Conservation (phyloP, 129 eudicot species). For the Chrysanthemum seticuspe region DNA sequence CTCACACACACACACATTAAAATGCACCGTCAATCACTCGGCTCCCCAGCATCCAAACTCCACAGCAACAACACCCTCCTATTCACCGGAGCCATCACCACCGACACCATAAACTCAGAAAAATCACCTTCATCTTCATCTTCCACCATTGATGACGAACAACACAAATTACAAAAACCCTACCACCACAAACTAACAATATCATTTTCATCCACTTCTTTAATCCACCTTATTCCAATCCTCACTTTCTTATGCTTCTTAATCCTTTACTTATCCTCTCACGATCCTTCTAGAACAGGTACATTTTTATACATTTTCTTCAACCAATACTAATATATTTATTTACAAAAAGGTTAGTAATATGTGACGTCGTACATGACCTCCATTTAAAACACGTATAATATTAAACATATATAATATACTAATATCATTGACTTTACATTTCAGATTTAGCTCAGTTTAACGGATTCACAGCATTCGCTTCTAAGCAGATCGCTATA, state of each 20-base stretch:
- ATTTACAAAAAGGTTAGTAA: too few relatives aligned
- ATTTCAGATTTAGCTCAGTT: slow-evolving; percentile 40
- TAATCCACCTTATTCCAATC: slow-evolving; percentile 36
- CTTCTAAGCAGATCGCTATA: slow-evolving; percentile 23
- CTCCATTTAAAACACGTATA: too few relatives aligned
- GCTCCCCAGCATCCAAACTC: slow-evolving; percentile 40
- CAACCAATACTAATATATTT: not conserved
- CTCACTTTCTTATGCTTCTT: slow-evolving; percentile 41
- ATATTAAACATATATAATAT: too few relatives aligned
- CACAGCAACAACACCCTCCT: slow-evolving; percentile 22
- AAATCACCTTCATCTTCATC: slow-evolving; percentile 20
- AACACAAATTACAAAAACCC: slow-evolving; percentile 33
- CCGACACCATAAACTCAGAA: slow-evolving; percentile 31
- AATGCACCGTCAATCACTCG: slow-evolving; percentile 50
- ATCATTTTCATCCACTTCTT: slow-evolving; percentile 21
- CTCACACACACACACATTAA: slow-evolving; percentile 4
- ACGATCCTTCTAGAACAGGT: slow-evolving; percentile 43
- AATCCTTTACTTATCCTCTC: slow-evolving; percentile 38
- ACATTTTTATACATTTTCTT: not conserved
- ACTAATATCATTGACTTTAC: slow-evolving; percentile 2
- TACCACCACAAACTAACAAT: slow-evolving; percentile 8
- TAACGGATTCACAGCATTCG: slow-evolving; percentile 28
- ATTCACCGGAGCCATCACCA: not conserved
- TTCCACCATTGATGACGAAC: slow-evolving; percentile 23
- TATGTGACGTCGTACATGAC: too few relatives aligned